A percentile compares a stretch with the other conserved stretches of the same genome.
Evolutionary conservation across 2,329 filamentous ascomycete species (phyloP).

Genomic region (Colletotrichum tofieldiae): DNA sequence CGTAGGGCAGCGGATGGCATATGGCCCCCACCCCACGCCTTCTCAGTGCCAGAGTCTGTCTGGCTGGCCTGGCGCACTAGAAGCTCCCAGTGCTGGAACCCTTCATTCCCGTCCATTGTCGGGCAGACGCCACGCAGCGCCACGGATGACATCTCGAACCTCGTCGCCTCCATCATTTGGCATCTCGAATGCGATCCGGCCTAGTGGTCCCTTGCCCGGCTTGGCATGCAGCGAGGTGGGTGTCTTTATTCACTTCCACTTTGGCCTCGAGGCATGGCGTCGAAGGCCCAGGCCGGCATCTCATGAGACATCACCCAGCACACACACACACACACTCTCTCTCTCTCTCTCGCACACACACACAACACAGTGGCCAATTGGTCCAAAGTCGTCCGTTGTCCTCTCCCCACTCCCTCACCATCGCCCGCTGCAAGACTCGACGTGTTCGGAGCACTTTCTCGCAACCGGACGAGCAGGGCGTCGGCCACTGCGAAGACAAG

Average conservation of each 20-base stretch:
- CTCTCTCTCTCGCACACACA: too few relatives aligned
- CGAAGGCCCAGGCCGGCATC: background rate
- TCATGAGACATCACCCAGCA: background rate
- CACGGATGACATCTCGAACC: background rate
- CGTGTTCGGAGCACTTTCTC: background rate
- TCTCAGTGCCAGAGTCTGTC: background rate
- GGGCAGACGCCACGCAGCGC: background rate
- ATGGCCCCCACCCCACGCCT: too few relatives aligned
- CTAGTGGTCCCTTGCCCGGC: background rate
- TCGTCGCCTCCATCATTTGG: background rate
- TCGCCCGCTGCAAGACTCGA: background rate
- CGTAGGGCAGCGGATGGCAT: background rate
- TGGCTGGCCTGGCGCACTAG: background rate
- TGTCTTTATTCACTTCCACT: background rate
- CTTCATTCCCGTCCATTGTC: constrained; percentile 10
- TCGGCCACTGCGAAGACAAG: background rate
- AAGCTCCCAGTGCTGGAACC: constrained; percentile 6
- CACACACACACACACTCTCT: background rate
- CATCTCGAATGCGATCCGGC: background rate
- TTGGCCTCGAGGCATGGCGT: background rate
- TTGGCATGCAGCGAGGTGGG: constrained; percentile 14
- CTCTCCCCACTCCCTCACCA: background rate
- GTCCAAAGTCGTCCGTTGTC: background rate
- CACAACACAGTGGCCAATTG: background rate
- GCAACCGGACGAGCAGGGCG: background rate